Percentiles rank a stretch among this genome's conserved stretches.
phyloP scores from a whole-genome alignment of 2,329 filamentous ascomycete species.

The Aureobasidium subglaciale region DNA sequence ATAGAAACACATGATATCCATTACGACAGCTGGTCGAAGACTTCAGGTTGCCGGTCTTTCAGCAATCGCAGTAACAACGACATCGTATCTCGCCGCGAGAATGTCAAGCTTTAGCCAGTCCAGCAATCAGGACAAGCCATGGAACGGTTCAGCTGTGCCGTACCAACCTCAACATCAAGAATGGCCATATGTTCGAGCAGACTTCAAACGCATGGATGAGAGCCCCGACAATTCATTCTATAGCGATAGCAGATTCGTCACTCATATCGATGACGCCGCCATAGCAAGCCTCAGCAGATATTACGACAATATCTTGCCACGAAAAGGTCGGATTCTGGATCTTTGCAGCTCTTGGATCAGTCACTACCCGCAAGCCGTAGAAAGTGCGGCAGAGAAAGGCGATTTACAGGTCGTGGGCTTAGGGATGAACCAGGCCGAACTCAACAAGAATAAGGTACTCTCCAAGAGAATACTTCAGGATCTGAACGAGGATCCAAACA shows the following conservation, averaged over 20 bases:
- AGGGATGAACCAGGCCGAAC: constrained; percentile 43
- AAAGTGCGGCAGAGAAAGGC: constrained; percentile 26
- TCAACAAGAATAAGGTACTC: constrained; percentile 24
- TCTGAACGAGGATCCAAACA: constrained; percentile 36
- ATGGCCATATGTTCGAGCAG: constrained; percentile 31
- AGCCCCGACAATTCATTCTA: constrained; percentile 34
- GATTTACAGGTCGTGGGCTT: constrained; percentile 39
- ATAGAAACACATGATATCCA: constrained; percentile 6
- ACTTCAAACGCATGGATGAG: constrained; percentile 36
- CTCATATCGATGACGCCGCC: constrained; percentile 47
- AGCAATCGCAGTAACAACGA: constrained; percentile 8
- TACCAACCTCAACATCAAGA: constrained; percentile 27
- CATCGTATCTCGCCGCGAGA: neutral
- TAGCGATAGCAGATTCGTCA: constrained; percentile 42
- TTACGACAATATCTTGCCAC: constrained; percentile 39
- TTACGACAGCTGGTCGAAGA: neutral
- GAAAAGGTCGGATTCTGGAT: constrained; percentile 39
- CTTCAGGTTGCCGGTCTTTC: constrained; percentile 1
- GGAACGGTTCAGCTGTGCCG: constrained; percentile 16
- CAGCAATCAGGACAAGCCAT: neutral
- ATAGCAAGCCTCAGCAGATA: constrained; percentile 40
- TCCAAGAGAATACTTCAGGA: constrained; percentile 33
- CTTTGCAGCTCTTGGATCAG: constrained; percentile 46
- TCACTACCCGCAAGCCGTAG: constrained; percentile 35
- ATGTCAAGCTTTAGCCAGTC: constrained; percentile 8